phyloP scores from a whole-genome alignment of 306 rosid genomes.

The Vachellia pachyceras region DNA sequence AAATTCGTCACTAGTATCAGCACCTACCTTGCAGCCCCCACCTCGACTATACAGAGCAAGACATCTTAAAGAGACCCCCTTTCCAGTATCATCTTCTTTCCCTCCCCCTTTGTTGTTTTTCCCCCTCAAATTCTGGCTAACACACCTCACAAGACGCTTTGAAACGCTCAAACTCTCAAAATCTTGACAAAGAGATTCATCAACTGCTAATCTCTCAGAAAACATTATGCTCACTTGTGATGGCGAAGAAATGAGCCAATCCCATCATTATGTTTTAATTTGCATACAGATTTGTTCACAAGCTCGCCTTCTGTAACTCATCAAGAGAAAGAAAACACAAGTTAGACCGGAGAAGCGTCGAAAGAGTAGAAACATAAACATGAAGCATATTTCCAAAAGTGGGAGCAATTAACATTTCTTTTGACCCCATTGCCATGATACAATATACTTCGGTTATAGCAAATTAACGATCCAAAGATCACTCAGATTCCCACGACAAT shows the following conservation, averaged over 20 bases:
- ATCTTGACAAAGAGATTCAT: slow-evolving; percentile 65
- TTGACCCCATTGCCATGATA: background rate
- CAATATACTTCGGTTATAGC: background rate
- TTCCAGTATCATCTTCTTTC: slow-evolving; percentile 68
- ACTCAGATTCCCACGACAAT: background rate
- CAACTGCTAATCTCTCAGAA: slow-evolving; percentile 58
- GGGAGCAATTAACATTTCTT: background rate
- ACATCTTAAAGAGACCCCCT: slow-evolving; percentile 80
- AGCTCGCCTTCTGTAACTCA: slow-evolving; percentile 43
- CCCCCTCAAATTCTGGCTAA: slow-evolving; percentile 87
- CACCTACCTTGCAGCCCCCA: slow-evolving; percentile 99
- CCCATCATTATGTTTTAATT: slow-evolving; percentile 47
- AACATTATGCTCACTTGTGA: slow-evolving; percentile 60
- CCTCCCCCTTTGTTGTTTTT: slow-evolving; percentile 57
- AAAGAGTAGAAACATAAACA: slow-evolving; percentile 34
- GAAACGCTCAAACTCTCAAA: slow-evolving; percentile 80
- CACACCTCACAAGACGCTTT: slow-evolving; percentile 83
- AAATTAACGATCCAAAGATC: slow-evolving; percentile 19
- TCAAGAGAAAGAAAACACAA: slow-evolving; percentile 39
- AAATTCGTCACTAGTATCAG: slow-evolving; percentile 81
- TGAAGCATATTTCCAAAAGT: slow-evolving; percentile 11
- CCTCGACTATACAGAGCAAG: slow-evolving; percentile 79
- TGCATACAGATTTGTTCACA: slow-evolving; percentile 32
- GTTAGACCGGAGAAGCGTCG: slow-evolving; percentile 36
- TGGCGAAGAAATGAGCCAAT: slow-evolving; percentile 38